Percentiles rank a stretch among this genome's conserved stretches.
phyloP scores from a whole-genome alignment of 2,329 filamentous ascomycete species.

The Penicillium sp. region DNA sequence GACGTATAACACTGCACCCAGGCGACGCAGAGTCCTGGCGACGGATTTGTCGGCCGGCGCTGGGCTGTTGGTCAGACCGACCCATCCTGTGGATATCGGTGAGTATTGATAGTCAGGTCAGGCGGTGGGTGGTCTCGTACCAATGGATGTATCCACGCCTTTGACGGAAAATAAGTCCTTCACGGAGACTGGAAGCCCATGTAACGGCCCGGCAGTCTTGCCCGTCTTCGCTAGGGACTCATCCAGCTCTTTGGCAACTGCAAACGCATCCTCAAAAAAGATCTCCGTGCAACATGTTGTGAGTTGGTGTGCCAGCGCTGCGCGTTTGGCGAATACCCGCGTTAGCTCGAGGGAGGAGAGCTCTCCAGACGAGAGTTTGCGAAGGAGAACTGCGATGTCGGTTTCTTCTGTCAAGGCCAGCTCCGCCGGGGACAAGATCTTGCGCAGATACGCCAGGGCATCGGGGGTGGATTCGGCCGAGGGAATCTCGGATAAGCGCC shows the following conservation, averaged over 20 bases:
- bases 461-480: constrained; percentile 19
- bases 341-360: constrained; percentile 21
- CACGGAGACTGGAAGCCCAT: constrained; percentile 57
- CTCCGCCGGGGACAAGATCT: constrained; percentile 15
- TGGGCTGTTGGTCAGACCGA: constrained; percentile 24
- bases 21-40: constrained; percentile 21
- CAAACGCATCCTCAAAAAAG: constrained; percentile 51
- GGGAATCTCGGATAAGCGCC: constrained; percentile 24
- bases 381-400: constrained; percentile 23
- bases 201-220: constrained; percentile 54
- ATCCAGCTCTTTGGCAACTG: constrained; percentile 48
- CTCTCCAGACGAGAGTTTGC: constrained; percentile 21
- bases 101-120: background rate
- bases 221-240: constrained; percentile 39
- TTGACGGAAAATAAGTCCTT: constrained; percentile 36
- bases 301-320: constrained; percentile 35
- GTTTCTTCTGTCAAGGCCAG: constrained; percentile 25
- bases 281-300: constrained; percentile 50
- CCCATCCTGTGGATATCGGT: constrained; percentile 19
- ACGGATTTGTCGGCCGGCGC: constrained; percentile 21
- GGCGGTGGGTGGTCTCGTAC: constrained; percentile 2
- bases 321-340: constrained; percentile 41
- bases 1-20: constrained; percentile 25
- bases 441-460: constrained; percentile 19
- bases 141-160: constrained; percentile 26